Base-by-base conservation (phyloP, 192 early-diverging fungal genomes). In the Haplosporangium gracile region DNA sequence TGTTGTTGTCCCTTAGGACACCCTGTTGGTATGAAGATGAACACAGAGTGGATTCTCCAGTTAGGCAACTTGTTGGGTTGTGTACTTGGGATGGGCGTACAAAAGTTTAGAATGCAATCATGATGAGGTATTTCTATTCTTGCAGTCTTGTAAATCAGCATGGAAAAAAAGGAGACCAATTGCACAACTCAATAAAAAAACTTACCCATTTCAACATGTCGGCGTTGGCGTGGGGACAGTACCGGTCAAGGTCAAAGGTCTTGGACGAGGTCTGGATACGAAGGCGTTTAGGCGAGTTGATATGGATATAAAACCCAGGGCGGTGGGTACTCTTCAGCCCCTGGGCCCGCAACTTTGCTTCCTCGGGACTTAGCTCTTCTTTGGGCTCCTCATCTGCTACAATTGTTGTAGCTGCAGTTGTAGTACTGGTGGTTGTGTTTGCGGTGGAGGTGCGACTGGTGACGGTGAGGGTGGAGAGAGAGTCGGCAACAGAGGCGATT, bases 281-380 rank as follows among this genome's bases (percentile, higher is more conserved):
- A 16, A 85, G 83, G 40, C 83, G 49, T 36, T 75, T 68, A 1
- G 83, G 83, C 2, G 68, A 65, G 49, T 83, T 45, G 34, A 85
- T 76, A 22, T 85, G 83, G 34, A 85, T 70, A 55, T 80, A 85
- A 60, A 85, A 85, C 7, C 83, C 83, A 15, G 83, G 78, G 45
- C 83, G 83, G 38, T 85, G 83, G 13, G 83, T 85, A 49, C 83
- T 85, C 68, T 85, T 85, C n/a, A 85, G 38, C 5, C 83, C 83
- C 18, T 72, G 70, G 45, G 78, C 78, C 34, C 47, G 16, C 57
- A 85, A 32, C 45, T 68, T 53, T n/a, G 83, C 83, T 45, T 85
- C 83, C 43, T 85, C 83, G 7, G 78, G 75, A 39, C 75, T 77
- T 9, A 85, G 83, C 7, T 85, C 83, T 69, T 85, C 83, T 60